Base-by-base conservation (phyloP, 2,329 filamentous ascomycete species). In the Polychaeton citri region DNA sequence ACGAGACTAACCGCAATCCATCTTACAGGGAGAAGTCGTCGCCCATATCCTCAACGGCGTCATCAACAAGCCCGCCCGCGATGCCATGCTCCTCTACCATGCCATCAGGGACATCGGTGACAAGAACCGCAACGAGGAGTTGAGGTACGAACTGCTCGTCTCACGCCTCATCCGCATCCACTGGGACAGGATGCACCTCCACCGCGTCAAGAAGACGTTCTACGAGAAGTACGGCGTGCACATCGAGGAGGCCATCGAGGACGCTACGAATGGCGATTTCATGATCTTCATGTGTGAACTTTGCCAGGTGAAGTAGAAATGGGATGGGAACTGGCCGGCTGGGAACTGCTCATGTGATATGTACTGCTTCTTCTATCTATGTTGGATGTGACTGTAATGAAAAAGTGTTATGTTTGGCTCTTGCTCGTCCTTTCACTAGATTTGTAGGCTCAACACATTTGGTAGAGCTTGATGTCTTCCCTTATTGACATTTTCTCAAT, bases 41-140 rank as follows among this genome's bases (percentile, higher is more conserved):
- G 84, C 86, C 0, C 90, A 96, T 60, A 84, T 96, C 48, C 79
- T 98, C 52, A 95, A 96, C 62, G 90, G 90, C 51, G 78, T 93
- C 38, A 93, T 96, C 64, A 96, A 96, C 64, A 82, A 82, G 40
- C 87, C 90, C 5, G 85, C 93, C 43, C 83, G 90, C 37, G 90
- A 96, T 58, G 85, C 88, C 3, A 71, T 95, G 24, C 76, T 96
- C 2, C 68, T 98, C 2, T 79, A 93, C 59, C 90, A 96, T 63
- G 88, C 90, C 2, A 76, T 96, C 45, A 53, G 55, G 36, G 80
- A 77, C 15, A 61, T 68, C 19, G 59, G 55, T 2, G 40, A 54
- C 3, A 43, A 44, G 21, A 54, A 59, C 35, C 51, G 52, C 5
- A 52, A 50, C 17, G 40, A 57, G 44, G 51, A 72, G 36, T 68